phyloP scores from a whole-genome alignment of 257 asterid genomes.

The Forsythia suspensa region DNA sequence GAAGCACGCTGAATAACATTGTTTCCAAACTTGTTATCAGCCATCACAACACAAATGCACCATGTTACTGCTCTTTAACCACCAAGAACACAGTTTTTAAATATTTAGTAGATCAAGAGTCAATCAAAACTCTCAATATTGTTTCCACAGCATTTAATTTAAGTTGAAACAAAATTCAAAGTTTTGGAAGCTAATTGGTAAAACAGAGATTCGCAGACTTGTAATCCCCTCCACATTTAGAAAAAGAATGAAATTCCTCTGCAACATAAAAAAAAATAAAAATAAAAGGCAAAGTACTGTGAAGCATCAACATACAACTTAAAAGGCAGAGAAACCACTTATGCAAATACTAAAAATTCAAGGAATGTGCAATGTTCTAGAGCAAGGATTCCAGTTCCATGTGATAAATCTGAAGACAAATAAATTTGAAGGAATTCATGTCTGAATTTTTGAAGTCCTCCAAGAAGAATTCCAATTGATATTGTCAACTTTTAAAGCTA shows the following conservation, averaged over 20 bases:
- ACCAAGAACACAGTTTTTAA: neutral
- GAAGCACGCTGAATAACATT: slow-evolving; percentile 1
- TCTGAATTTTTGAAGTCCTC: slow-evolving; percentile 3
- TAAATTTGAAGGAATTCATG: neutral
- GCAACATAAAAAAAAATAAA: neutral
- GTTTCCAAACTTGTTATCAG: neutral
- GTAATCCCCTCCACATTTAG: neutral
- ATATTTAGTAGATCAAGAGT: neutral
- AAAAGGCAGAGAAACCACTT: neutral
- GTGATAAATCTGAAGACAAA: neutral
- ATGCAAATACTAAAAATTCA: neutral
- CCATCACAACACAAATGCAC: neutral
- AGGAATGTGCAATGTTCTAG: neutral
- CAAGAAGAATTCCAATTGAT: neutral
- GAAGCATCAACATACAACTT: neutral
- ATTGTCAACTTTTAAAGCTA: neutral
- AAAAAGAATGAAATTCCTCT: neutral
- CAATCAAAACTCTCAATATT: neutral
- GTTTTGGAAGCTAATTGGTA: neutral
- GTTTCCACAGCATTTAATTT: neutral
- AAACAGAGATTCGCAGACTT: neutral
- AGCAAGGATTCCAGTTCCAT: neutral
- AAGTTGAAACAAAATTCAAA: neutral
- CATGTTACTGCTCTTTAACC: neutral
- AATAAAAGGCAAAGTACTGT: neutral